Evolutionary conservation across 495 filamentous ascomycete genomes (phyloP), one percentile per base, ranked within the genome.

Genomic region (Hypoxylon fragiforme): DNA sequence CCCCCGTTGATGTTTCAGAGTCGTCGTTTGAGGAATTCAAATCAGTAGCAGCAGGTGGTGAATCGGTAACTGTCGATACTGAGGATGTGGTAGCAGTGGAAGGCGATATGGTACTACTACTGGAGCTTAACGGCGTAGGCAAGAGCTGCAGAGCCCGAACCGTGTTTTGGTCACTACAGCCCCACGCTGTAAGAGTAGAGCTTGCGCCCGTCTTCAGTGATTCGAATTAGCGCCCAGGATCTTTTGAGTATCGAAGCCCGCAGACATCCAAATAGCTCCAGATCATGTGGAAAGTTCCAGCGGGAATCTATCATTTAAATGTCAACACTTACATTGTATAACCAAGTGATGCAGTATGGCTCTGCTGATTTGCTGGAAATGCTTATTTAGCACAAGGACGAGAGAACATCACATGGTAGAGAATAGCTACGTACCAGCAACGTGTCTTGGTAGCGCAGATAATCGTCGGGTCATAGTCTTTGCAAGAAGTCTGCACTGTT

Each of bases 341-440:
- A n/a, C 58, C 52, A 57, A 32, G 52, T 51, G 14, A 62, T 56
- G 30, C 52, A 62, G 14, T 62, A 56, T 24, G 58, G 58, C 5
- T 44, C 35, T 16, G 36, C 52, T 1, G 58, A 56, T 19, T 16
- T 20, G 19, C 58, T 62, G 52, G 14, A 24, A 6, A 42, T 0
- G n/a, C 22, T 7, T 1, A 11, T 15, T 60, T 35, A 55, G n/a
- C 20, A 39, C 18, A 24, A 19, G 32, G 2, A 3, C 3, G 13
- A 44, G 34, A 18, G 31, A 7, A 15, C 15, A 24, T 13, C 8
- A 24, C 41, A 44, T 0, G 6, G 35, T 13, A 2, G 24, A 48
- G 19, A n/a, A 36, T 2, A 14, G 13, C 2, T 7, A 28, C 42
- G 37, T 45, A 57, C 58, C 58, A 62, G 43, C 52, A 62, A 34